A percentile compares a stretch with the other conserved stretches of the same genome.
Conservation (phyloP, 1,284 basidiomycete species). For the Takashimella tepidaria region DNA sequence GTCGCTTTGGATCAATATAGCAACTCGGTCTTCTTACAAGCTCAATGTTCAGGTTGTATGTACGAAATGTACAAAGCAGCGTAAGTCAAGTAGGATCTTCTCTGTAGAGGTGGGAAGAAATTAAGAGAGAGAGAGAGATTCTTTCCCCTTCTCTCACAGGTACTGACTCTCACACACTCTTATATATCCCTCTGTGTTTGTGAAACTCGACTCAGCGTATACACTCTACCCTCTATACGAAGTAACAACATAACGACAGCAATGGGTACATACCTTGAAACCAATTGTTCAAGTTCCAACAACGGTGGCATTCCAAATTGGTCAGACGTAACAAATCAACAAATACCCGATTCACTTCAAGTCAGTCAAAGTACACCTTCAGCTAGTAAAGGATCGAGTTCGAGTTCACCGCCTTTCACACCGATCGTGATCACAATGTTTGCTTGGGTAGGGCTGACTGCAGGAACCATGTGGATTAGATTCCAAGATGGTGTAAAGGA, state of each 20-base stretch:
- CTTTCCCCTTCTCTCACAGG: too few relatives aligned
- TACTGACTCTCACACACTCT: too few relatives aligned
- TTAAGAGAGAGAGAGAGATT: too few relatives aligned
- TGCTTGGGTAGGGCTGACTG: too few relatives aligned
- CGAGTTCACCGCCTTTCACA: too few relatives aligned
- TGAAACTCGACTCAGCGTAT: constrained; percentile 18
- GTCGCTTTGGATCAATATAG: constrained; percentile 22
- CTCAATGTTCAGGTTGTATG: constrained; percentile 36
- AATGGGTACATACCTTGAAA: constrained; percentile 28
- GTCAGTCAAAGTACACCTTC: constrained; percentile 20
- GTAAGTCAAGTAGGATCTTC: too few relatives aligned
- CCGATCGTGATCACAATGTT: too few relatives aligned
- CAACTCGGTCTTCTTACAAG: constrained; percentile 22
- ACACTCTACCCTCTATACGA: constrained; percentile 28
- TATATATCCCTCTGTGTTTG: too few relatives aligned
- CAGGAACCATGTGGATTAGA: too few relatives aligned
- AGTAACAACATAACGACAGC: constrained; percentile 19
- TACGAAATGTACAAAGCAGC: constrained; percentile 39
- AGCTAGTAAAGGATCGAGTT: too few relatives aligned
- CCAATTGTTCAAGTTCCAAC: constrained; percentile 18
- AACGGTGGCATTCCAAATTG: constrained; percentile 16
- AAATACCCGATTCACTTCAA: constrained; percentile 31
- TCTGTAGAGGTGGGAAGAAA: too few relatives aligned
- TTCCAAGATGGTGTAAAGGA: too few relatives aligned
- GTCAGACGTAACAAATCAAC: constrained; percentile 31